A percentile compares a stretch with the other conserved stretches of the same genome.
Conservation (phyloP, 2,329 filamentous ascomycete genomes). For the Coniochaeta sp. region DNA sequence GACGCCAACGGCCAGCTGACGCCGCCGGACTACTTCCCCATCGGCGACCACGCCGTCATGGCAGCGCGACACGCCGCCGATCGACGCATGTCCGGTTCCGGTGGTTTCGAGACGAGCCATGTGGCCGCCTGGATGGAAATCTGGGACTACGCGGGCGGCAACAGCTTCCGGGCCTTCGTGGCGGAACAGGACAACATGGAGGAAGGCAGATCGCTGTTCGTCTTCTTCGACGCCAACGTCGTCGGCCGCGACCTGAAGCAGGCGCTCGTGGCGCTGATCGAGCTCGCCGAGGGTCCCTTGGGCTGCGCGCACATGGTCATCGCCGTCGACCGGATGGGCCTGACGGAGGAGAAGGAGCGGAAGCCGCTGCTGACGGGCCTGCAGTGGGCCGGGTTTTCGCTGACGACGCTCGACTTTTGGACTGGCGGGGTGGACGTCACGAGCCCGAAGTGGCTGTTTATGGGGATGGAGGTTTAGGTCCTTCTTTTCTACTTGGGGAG, state of each 20-base stretch:
- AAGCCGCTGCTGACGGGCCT: conserved; percentile 71
- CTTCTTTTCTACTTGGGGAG: not conserved
- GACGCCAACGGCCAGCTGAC: conserved; percentile 29
- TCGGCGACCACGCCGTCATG: conserved; percentile 15
- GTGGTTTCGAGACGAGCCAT: no score
- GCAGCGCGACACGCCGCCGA: not conserved
- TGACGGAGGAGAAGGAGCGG: conserved; percentile 52
- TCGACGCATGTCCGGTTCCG: conserved; percentile 13
- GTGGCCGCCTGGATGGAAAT: conserved; percentile 66
- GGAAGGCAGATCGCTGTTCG: conserved; percentile 55
- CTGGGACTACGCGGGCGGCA: conserved; percentile 79
- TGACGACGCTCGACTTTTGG: conserved; percentile 75
- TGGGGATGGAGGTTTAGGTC: conserved; percentile 74
- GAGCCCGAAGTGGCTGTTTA: conserved; percentile 76
- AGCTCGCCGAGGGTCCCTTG: conserved; percentile 72
- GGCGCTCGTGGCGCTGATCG: conserved; percentile 86
- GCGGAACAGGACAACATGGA: conserved; percentile 59
- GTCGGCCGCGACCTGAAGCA: conserved; percentile 76
- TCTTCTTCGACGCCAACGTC: conserved; percentile 73
- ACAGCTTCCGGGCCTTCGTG: conserved; percentile 81
- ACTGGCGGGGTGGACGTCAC: conserved; percentile 55
- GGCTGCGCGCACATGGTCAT: conserved; percentile 72
- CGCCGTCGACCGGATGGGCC: conserved; percentile 70
- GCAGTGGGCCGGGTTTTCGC: conserved; percentile 88
- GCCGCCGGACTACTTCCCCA: conserved; percentile 40